Conservation (phyloP, 2,329 filamentous ascomycete species). For the Paecilomyces niveus region DNA sequence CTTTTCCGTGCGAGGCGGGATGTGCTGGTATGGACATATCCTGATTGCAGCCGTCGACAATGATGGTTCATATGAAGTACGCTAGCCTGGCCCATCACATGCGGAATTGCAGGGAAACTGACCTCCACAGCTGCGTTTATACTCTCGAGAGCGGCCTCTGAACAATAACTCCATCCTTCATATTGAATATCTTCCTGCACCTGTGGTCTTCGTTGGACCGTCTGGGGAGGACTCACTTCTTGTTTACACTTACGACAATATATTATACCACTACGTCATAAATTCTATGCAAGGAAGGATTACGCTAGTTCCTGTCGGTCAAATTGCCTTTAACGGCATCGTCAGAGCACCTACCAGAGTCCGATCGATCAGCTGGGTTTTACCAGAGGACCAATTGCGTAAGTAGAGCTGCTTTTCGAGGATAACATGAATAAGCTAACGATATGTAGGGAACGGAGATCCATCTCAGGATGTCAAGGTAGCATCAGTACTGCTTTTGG, state of each 20-base stretch:
- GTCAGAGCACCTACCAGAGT: slow-evolving; percentile 89
- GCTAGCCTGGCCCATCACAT: slow-evolving; percentile 2
- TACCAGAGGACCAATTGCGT: slow-evolving; percentile 82
- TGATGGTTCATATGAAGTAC: slow-evolving; percentile 67
- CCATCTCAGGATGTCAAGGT: slow-evolving; percentile 92
- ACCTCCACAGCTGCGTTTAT: slow-evolving; percentile 63
- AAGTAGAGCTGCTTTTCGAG: slow-evolving; percentile 20
- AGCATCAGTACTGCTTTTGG: slow-evolving; percentile 90
- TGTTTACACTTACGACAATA: slow-evolving; percentile 95
- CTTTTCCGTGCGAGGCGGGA: slow-evolving; percentile 86
- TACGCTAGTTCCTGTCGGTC: slow-evolving; percentile 83
- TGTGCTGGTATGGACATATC: slow-evolving; percentile 98
- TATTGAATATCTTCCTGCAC: slow-evolving; percentile 68
- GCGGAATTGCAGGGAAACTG: slow-evolving; percentile 5
- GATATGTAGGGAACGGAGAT: slow-evolving; percentile 63
- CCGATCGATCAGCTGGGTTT: slow-evolving; percentile 87
- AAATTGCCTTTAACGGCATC: slow-evolving; percentile 95
- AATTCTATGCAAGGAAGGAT: slow-evolving; percentile 62
- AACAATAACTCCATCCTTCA: slow-evolving; percentile 68
- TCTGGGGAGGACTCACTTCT: slow-evolving; percentile 91
- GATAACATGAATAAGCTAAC: slow-evolving; percentile 7
- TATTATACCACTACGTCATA: slow-evolving; percentile 91
- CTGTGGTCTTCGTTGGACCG: slow-evolving; percentile 81
- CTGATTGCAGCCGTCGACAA: slow-evolving; percentile 89
- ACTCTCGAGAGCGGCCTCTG: slow-evolving; percentile 76